phyloP scores from a whole-genome alignment of 208 protist species.

The Crithidia acanthocephali region DNA sequence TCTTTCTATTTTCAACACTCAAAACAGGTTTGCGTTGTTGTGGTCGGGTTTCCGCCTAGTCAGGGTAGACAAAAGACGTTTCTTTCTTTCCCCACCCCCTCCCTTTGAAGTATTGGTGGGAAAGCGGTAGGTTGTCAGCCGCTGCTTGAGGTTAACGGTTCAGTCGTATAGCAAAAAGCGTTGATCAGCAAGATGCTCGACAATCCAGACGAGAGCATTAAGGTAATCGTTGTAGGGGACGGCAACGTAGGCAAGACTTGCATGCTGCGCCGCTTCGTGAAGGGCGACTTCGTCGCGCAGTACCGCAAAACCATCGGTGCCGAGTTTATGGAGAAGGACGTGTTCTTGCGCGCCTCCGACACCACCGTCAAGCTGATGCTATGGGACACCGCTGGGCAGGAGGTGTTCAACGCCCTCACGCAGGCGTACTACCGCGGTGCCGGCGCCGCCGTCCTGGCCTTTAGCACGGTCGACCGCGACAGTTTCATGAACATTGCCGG shows the following conservation, averaged over 20 bases:
- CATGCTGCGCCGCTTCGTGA: conserved; percentile 92
- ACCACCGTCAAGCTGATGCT: conserved; percentile 91
- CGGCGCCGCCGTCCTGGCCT: conserved; percentile 85
- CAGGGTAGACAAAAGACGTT: too few relatives aligned
- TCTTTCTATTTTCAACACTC: neutral
- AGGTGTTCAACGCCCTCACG: conserved; percentile 93
- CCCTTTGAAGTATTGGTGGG: too few relatives aligned
- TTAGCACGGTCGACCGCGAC: conserved; percentile 91
- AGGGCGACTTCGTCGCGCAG: conserved; percentile 87
- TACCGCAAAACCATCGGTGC: conserved; percentile 95
- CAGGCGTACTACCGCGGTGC: conserved; percentile 93
- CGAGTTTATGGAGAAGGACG: conserved; percentile 94
- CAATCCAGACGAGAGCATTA: conserved; percentile 79
- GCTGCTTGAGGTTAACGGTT: too few relatives aligned
- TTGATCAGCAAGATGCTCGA: conserved; percentile 59
- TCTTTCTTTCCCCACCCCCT: neutral
- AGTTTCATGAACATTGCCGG: conserved; percentile 82
- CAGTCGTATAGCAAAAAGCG: too few relatives aligned
- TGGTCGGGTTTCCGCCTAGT: too few relatives aligned
- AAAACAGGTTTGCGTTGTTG: neutral
- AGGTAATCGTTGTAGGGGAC: conserved; percentile 96
- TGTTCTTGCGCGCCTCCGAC: conserved; percentile 62
- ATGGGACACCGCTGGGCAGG: conserved; percentile 96
- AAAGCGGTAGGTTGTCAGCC: too few relatives aligned
- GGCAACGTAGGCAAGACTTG: conserved; percentile 95